These are phyloP conservation scores for Candida sp. DNA, from an alignment of 1,139 yeast genomes.

Conservation along the genomic window DNA sequence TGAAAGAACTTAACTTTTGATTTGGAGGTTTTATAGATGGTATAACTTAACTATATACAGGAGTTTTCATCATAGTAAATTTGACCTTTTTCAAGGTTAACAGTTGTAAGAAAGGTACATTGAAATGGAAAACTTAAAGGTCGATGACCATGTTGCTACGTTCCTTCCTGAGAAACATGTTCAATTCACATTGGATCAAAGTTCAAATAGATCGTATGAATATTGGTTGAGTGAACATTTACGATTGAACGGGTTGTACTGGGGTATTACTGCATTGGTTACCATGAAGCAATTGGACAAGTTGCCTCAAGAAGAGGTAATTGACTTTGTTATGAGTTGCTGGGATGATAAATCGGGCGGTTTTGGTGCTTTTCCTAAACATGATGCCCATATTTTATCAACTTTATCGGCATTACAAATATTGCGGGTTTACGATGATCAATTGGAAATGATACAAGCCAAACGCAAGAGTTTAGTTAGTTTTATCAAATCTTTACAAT, in stretches of 20 bases:
- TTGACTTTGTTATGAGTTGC: constrained; percentile 67
- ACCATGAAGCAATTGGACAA: constrained; percentile 51
- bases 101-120: constrained; percentile 4
- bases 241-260: constrained; percentile 86
- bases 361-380: constrained; percentile 86
- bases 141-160: background rate
- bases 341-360: constrained; percentile 66
- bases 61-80: background rate
- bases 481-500: constrained; percentile 56
- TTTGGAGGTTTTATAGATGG: background rate
- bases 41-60: background rate
- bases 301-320: constrained; percentile 58
- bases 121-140: background rate
- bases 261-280: constrained; percentile 86
- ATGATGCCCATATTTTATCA: constrained; percentile 86
- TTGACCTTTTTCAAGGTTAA: background rate
- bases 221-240: constrained; percentile 92
- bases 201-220: constrained; percentile 48
- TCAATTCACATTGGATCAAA: constrained; percentile 33
- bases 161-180: constrained; percentile 25
- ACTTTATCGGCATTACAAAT: constrained; percentile 88
- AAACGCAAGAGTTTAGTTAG: constrained; percentile 23
- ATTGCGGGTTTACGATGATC: constrained; percentile 56
- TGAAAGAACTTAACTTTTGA: background rate
- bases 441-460: constrained; percentile 35